Evolutionary conservation across 805 yeast species (phyloP), one percentile per base, ranked within the genome.

Genomic region (Yamadazyma olivae): DNA sequence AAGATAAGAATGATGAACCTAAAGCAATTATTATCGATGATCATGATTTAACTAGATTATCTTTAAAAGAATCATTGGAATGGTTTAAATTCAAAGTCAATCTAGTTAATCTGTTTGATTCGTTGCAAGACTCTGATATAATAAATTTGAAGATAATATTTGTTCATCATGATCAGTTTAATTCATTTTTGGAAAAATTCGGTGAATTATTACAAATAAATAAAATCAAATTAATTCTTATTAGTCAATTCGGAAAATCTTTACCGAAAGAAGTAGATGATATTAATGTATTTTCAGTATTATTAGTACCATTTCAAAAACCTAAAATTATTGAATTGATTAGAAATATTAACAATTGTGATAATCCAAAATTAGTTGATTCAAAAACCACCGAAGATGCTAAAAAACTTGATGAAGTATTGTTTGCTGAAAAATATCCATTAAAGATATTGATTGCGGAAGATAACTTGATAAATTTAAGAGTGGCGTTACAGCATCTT

Each of bases 371-470:
- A 29, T 5, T 15, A 2, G n/a, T 17, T 15, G 7, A 20, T 20
- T 7, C 7, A 20, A 20, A 7, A 20, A 9, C n/a, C n/a, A 17
- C 15, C 6, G 23, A 27, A 6, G 14, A 22, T 13, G 5, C 4
- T 20, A 27, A 21, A 12, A 15, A 20, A 9, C 14, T 10, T 13
- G 10, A 23, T 7, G 18, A 16, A 12, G 13, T 7, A 10, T 5
- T 29, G 3, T 36, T 45, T 24, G 35, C 45, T 13, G 20, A 13
- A n/a, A 45, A 41, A 17, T 41, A 40, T 27, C 81, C 81, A 4
- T 57, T 79, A 18, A 51, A 60, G 20, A 70, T 77, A 12, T 50
- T 78, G 19, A 55, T 79, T 5, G 81, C 79, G 3, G 82, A 77
- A 44, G 83, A 79, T 39, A 76, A 73, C 35, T 59, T 67, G 21